Percentiles rank a stretch among this genome's conserved stretches.
phyloP scores from a whole-genome alignment of 2,329 filamentous ascomycete genomes.

The Calonectria pseudoreteaudii region DNA sequence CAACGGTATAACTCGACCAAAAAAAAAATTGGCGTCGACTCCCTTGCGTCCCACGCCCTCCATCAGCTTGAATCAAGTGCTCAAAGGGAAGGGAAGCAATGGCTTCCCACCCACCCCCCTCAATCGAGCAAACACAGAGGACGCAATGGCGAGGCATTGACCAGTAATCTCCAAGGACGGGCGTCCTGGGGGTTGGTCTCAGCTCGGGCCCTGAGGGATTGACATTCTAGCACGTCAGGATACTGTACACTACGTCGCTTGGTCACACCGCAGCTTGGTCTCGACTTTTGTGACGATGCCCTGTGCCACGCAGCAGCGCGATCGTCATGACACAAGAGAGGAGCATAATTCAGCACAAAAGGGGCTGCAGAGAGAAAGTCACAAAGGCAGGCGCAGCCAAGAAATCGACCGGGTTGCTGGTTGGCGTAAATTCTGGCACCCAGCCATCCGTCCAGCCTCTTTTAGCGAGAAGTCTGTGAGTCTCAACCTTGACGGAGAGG shows the following conservation, averaged over 20 bases:
- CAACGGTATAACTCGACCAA: neutral
- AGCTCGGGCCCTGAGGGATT: constrained; percentile 32
- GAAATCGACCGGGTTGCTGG: neutral
- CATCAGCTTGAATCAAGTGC: neutral
- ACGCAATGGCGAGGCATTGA: constrained; percentile 40
- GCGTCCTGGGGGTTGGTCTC: constrained; percentile 37
- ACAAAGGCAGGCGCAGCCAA: neutral
- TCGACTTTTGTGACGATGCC: constrained; percentile 12
- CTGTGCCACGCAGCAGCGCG: constrained; percentile 9
- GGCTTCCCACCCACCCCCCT: neutral
- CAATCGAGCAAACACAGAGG: constrained; percentile 8
- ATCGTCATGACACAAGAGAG: neutral
- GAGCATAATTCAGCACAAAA: constrained; percentile 11
- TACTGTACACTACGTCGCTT: constrained; percentile 16
- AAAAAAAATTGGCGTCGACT: neutral
- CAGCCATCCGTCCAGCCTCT: neutral
- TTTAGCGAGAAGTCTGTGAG: neutral
- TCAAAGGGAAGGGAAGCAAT: constrained; percentile 2
- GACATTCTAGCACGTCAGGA: constrained; percentile 14
- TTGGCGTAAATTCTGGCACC: constrained; percentile 11
- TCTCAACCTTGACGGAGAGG: neutral
- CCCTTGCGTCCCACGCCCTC: constrained; percentile 1
- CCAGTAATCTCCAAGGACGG: constrained; percentile 42
- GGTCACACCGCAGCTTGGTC: constrained; percentile 28
- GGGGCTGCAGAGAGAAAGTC: neutral